Conservation (phyloP, 306 rosid genomes). For the Carpinus viminea region DNA sequence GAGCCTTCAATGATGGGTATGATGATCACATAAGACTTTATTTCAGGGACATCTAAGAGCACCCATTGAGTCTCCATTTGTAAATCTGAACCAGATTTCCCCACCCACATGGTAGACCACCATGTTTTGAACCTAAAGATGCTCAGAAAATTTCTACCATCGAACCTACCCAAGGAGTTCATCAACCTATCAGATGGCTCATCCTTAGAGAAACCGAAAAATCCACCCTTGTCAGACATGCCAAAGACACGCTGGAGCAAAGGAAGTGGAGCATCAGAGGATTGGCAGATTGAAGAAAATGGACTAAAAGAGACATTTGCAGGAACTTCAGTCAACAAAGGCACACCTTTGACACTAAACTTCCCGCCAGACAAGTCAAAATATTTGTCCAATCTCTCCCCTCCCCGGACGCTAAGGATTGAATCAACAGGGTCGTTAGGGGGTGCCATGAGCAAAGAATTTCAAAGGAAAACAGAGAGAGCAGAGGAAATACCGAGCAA, state of each 20-base stretch:
- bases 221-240: slow-evolving; percentile 67
- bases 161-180: slow-evolving; percentile 67
- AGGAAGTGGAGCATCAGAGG: slow-evolving; percentile 55
- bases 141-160: slow-evolving; percentile 56
- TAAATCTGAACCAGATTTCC: slow-evolving; percentile 77
- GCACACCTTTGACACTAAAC: slow-evolving; percentile 46
- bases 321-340: slow-evolving; percentile 67
- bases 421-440: slow-evolving; percentile 44
- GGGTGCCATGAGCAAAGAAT: slow-evolving; percentile 56
- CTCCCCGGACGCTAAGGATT: not conserved
- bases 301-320: slow-evolving; percentile 60
- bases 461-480: slow-evolving; percentile 7
- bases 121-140: slow-evolving; percentile 91
- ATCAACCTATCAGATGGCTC: slow-evolving; percentile 54
- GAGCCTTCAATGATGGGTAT: slow-evolving; percentile 63
- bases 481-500: not conserved
- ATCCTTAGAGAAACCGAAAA: slow-evolving; percentile 58
- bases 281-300: slow-evolving; percentile 43
- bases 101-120: slow-evolving; percentile 96
- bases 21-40: slow-evolving; percentile 57
- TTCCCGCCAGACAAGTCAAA: slow-evolving; percentile 55
- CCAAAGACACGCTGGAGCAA: slow-evolving; percentile 50
- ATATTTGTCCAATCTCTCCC: slow-evolving; percentile 27
- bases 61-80: slow-evolving; percentile 93
- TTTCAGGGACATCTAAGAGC: slow-evolving; percentile 67